Base-by-base conservation (phyloP, 352 stramenopile genomes). In the Pythium aquatile region DNA sequence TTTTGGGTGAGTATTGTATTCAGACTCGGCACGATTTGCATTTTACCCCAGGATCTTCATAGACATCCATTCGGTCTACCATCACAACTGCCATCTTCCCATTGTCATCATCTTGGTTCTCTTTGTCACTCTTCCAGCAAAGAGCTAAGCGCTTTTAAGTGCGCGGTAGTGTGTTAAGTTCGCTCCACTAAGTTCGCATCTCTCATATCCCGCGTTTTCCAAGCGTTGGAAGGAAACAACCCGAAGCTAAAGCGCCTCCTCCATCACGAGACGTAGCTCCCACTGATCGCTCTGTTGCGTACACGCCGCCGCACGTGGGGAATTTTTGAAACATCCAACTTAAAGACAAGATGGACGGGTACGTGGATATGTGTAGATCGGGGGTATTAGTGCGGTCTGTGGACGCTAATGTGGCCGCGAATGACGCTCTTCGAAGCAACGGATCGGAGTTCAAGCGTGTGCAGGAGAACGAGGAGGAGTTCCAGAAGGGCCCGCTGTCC, bases 401-500 rank as follows among this genome's bases (percentile, higher is more conserved):
- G 44, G 44, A 2, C n/a, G 16, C 44, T 28, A 9, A 63, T 46
- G 54, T 54, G 46, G 16, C 16, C 6, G 26, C 37, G 37, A 49
- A 28, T 26, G 42, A 46, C 52, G 11, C 17, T 44, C 8, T 11
- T 30, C 48, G 13, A 30, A 79, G 70, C 55, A 70, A 61, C 33
- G 59, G 66, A 52, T 66, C 71, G 6, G 87, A 94, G 58, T 93
- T 87, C 73, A 94, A 94, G 82, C 81, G 83, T 60, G 85, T 92
- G 63, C 78, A 95, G 76, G 81, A 96, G 69, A 81, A 96, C 65
- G 87, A 97, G 71, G 83, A 97, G 63, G 93, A 98, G 70, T 98
- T 99, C 73, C 93, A 98, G 69, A 97, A 96, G 55, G 97, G 97
- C 17, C 97, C 97, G 58, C 90, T 99, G 39, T 98, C 89, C 32